Evolutionary conservation across 306 rosid genomes (phyloP).

Genomic region (Rosa multiflora): DNA sequence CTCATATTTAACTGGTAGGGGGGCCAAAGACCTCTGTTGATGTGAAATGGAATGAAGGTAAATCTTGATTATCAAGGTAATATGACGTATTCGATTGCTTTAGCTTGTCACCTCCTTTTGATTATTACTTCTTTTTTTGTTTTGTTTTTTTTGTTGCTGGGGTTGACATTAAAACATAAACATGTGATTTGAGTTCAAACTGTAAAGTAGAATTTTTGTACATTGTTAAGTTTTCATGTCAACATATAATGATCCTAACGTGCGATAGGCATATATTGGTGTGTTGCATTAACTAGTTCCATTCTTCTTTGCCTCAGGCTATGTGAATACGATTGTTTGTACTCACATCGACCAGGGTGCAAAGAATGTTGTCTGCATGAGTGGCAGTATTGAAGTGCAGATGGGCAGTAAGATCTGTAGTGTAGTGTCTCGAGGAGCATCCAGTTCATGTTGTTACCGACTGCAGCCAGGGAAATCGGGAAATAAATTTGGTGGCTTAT

Average conservation of each 20-base stretch:
- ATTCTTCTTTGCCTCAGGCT: conserved; percentile 54
- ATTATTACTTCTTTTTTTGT: neutral
- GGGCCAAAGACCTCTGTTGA: conserved; percentile 4
- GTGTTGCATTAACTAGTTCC: conserved; percentile 22
- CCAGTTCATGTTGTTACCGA: conserved; percentile 42
- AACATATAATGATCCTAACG: neutral
- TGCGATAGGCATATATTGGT: conserved; percentile 5
- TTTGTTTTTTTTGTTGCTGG: neutral
- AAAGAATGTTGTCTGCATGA: conserved; percentile 46
- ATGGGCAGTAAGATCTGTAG: conserved; percentile 61
- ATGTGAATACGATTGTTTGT: conserved; percentile 50
- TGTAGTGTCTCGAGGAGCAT: conserved; percentile 47
- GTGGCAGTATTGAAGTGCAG: conserved; percentile 42
- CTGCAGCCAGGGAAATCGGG: conserved; percentile 32
- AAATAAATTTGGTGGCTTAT: conserved; percentile 39
- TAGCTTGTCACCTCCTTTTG: neutral
- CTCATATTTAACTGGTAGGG: conserved; percentile 14
- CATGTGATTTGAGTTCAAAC: neutral
- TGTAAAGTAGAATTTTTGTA: neutral
- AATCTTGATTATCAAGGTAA: conserved; percentile 34
- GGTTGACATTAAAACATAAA: neutral
- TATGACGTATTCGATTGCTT: neutral
- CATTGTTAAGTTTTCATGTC: neutral
- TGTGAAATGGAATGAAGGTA: conserved; percentile 32
- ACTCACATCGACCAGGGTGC: conserved; percentile 44